These are phyloP conservation scores for Viola pubescens DNA, from an alignment of 441 rosid species.

Conservation along the genomic window DNA sequence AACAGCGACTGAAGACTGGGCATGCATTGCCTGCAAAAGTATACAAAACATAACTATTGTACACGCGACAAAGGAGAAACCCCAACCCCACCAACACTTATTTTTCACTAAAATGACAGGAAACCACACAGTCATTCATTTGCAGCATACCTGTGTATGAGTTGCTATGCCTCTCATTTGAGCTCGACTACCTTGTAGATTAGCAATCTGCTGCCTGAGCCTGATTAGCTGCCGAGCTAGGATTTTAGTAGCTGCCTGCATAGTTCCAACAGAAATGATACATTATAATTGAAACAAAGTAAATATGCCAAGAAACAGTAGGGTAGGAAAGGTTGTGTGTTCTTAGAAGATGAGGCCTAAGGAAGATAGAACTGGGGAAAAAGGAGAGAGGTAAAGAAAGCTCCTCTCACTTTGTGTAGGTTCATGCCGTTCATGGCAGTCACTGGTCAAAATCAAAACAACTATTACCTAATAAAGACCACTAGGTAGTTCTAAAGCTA, in stretches of 20 bases:
- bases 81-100: not conserved
- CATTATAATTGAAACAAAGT: not conserved
- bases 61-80: constrained; percentile 1
- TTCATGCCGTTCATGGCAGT: too few relatives aligned
- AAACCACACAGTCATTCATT: not conserved
- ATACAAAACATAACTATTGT: constrained; percentile 16
- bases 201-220: constrained; percentile 80
- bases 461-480: not conserved
- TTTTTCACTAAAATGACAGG: too few relatives aligned
- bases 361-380: too few relatives aligned
- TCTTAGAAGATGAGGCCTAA: not conserved
- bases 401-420: too few relatives aligned
- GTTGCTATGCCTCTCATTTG: constrained; percentile 96
- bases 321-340: not conserved
- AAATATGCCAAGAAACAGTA: not conserved
- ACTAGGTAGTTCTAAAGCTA: too few relatives aligned
- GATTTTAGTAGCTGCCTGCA: constrained; percentile 75
- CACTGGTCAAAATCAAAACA: too few relatives aligned
- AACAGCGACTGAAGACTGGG: constrained; percentile 83
- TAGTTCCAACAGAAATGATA: constrained; percentile 2
- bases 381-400: too few relatives aligned
- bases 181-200: constrained; percentile 88
- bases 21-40: constrained; percentile 73
- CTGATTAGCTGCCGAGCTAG: constrained; percentile 76
- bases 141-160: constrained; percentile 69